Evolutionary conservation across 495 filamentous ascomycete genomes (phyloP), one percentile per base, ranked within the genome.

Genomic region (Aspergillus saccharolyticus): DNA sequence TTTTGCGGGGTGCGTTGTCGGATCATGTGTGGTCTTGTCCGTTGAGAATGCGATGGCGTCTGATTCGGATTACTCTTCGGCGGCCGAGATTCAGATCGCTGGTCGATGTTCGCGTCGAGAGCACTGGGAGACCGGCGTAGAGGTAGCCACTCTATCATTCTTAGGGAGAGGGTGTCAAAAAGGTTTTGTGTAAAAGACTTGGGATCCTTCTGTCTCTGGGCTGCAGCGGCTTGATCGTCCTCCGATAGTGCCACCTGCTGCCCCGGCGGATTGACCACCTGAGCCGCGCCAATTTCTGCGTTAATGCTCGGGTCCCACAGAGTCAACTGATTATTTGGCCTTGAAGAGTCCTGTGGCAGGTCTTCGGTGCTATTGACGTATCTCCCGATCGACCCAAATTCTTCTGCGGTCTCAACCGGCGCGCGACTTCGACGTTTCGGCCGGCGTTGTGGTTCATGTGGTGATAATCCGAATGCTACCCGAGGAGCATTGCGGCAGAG

Each of bases 181-280:
- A 94, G 74, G 56, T 88, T 88, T 46, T 91, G 90, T 9, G 88
- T 87, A 61, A 95, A 92, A 1, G 89, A 93, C 58, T 89, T 87
- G 18, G 89, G 87, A 64, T 95, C 90, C 63, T 87, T 91, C 61
- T 80, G 78, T 8, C 73, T 70, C 44, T 83, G 80, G 80, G 81
- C 44, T 50, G 66, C 30, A 33, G 63, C 52, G 39, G 56, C 51
- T 17, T 70, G 33, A 6, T 39, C 67, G 42, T 70, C 60, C 16
- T 66, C 66, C 12, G 57, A 49, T 8, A 66, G 54, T 44, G 57
- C 39, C 17, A 54, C 59, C 19, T 39, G 39, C n/a, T 63, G 60
- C 16, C 55, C 44, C 10, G 58, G 49, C 1, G 25, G 15, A 6
- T 60, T 44, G 8, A 53, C 39, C 19, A 25, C 28, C 1, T 58